Conservation (phyloP, 2,329 filamentous ascomycete species). For the Penicillium psychrosexuale region DNA sequence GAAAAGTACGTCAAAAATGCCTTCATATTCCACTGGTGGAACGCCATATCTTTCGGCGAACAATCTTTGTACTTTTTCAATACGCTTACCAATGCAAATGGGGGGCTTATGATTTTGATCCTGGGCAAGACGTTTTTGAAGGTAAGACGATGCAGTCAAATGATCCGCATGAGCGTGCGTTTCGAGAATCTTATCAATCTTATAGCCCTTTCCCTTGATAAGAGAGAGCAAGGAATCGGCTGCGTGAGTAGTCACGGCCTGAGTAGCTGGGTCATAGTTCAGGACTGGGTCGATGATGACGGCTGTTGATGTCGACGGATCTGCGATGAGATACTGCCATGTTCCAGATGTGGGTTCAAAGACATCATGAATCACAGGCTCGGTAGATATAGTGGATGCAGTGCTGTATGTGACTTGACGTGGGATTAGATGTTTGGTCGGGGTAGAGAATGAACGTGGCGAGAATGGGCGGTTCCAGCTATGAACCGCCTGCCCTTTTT, state of each 20-base stretch:
- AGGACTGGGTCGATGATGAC: constrained; percentile 63
- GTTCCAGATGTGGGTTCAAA: constrained; percentile 50
- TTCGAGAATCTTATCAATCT: constrained; percentile 55
- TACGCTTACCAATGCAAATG: constrained; percentile 59
- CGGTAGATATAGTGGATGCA: not conserved
- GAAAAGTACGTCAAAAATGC: constrained; percentile 54
- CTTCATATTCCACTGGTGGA: constrained; percentile 41
- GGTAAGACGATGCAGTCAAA: constrained; percentile 57
- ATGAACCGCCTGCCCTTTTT: not conserved
- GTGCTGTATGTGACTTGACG: constrained; percentile 10
- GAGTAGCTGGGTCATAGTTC: constrained; percentile 51
- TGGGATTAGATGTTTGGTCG: not conserved
- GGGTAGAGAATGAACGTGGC: not conserved
- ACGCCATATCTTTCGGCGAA: constrained; percentile 55
- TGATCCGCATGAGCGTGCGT: constrained; percentile 57
- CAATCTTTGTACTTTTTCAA: constrained; percentile 52
- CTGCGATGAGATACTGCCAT: constrained; percentile 62
- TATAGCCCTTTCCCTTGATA: constrained; percentile 48
- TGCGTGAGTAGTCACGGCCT: constrained; percentile 48
- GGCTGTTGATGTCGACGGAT: constrained; percentile 49
- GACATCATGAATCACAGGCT: constrained; percentile 29
- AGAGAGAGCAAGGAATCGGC: constrained; percentile 54
- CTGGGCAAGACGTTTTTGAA: constrained; percentile 47
- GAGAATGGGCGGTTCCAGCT: not conserved
- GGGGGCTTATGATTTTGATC: constrained; percentile 40